phyloP scores from a whole-genome alignment of 2,329 filamentous ascomycete species.

The Sphaceloma murrayae region DNA sequence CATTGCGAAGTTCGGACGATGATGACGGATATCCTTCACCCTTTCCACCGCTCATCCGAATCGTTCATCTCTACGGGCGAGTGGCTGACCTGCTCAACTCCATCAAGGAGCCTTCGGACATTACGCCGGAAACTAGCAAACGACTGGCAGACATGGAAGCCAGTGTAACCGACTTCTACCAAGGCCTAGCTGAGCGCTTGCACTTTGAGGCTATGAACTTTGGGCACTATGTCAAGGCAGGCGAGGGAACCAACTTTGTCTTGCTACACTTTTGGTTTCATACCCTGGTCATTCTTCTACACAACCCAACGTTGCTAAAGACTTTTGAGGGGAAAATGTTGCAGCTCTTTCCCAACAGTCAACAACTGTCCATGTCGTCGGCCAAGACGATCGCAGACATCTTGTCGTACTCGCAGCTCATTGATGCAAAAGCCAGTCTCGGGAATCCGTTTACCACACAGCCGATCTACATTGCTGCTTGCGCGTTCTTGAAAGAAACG shows the following conservation, averaged over 20 bases:
- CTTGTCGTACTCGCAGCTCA: conserved; percentile 72
- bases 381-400: conserved; percentile 90
- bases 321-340: conserved; percentile 62
- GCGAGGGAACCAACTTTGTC: conserved; percentile 79
- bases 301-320: conserved; percentile 73
- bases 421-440: conserved; percentile 75
- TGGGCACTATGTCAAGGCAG: conserved; percentile 68
- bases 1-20: conserved; percentile 43
- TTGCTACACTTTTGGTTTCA: conserved; percentile 85
- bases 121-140: conserved; percentile 64
- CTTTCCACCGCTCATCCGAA: conserved; percentile 70
- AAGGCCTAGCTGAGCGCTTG: conserved; percentile 61
- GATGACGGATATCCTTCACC: conserved; percentile 63
- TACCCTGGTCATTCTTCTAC: conserved; percentile 71
- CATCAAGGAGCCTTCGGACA: conserved; percentile 61
- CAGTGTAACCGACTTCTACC: conserved; percentile 65
- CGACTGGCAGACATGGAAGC: conserved; percentile 68
- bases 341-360: conserved; percentile 68
- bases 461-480: conserved; percentile 84
- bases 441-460: conserved; percentile 82
- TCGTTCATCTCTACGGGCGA: conserved; percentile 76
- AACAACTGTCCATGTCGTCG: conserved; percentile 74
- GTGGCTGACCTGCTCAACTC: conserved; percentile 79
- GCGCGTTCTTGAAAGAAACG: conserved; percentile 78
- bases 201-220: conserved; percentile 84